Base-by-base conservation (phyloP, 345 rosid species). In the Bretschneidera sinensis region DNA sequence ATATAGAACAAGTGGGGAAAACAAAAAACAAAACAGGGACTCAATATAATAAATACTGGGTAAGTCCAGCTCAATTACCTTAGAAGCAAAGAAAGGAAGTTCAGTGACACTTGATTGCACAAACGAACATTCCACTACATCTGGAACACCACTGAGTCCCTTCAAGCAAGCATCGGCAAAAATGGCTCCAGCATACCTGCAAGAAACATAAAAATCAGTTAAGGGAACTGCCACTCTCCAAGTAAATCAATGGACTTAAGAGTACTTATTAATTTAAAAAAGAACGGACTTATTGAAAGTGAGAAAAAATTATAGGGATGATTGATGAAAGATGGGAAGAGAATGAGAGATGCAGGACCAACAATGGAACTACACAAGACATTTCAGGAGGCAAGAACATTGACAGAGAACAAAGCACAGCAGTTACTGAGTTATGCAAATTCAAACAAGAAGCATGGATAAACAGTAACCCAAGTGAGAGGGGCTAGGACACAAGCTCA, bases 131-230 rank as follows among this genome's bases (percentile, higher is more conserved):
- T 90, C 89, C 24, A 90, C 78, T 6, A 87, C 85, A 59, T 87
- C 79, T 13, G 91, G 92, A 67, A 85, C 91, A 18, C 91, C 92
- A 65, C 87, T 87, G 50, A 90, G 86, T 21, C 91, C 95, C 78
- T 83, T 84, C 57, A 85, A 79, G 81, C 95, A 85, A 18, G 97
- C 85, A 76, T 90, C 95, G 20, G 91, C 97, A 59, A 90, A 87
- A 48, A 87, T 64, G 56, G 97, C 97, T 65, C 95, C 97, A 1
- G 92, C 97, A 76, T 85, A 90, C 60, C 92, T 90, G 72, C 45
- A 60, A 48, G n/a, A 59, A 16, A 19, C 17, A 53, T 14, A 18
- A 53, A 6, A 39, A 20, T 24, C 9, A 0, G 35, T 28, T 49
- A 73, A 22, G 10, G 0, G 57, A 39, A n/a, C n/a, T n/a, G n/a